Evolutionary conservation across 2,329 filamentous ascomycete species (phyloP).

Genomic region (Microdochium paspali): DNA sequence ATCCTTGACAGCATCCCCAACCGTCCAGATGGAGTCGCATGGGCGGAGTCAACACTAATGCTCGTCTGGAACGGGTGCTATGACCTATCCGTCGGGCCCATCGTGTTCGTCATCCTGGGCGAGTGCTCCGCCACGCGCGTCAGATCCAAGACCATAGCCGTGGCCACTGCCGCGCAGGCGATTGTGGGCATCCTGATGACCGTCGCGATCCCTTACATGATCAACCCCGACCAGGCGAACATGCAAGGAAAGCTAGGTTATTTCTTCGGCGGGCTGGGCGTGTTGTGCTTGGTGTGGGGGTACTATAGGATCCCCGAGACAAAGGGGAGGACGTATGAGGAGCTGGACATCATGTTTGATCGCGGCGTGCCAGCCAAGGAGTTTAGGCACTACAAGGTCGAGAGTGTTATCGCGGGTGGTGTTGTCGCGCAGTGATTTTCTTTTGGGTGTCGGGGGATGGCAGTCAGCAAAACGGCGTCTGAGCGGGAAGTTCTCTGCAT

Average conservation of each 20-base stretch:
- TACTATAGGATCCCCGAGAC: constrained; percentile 20
- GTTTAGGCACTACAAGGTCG: background rate
- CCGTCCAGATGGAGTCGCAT: constrained; percentile 26
- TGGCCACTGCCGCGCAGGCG: constrained; percentile 31
- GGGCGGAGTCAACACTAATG: constrained; percentile 40
- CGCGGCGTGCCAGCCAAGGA: background rate
- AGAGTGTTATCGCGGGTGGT: background rate
- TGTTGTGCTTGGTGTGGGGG: constrained; percentile 24
- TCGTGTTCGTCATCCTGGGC: constrained; percentile 45
- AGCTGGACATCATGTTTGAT: constrained; percentile 1
- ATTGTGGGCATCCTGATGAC: constrained; percentile 31
- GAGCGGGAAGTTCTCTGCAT: too few relatives aligned
- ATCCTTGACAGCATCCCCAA: constrained; percentile 34
- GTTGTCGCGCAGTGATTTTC: background rate
- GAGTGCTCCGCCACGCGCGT: constrained; percentile 35
- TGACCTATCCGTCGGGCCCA: constrained; percentile 39
- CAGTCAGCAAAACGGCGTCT: too few relatives aligned
- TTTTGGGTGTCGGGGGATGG: too few relatives aligned
- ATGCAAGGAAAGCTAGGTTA: constrained; percentile 31
- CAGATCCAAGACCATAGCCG: constrained; percentile 32
- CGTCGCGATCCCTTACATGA: constrained; percentile 32
- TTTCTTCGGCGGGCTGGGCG: constrained; percentile 27
- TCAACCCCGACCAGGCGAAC: constrained; percentile 31
- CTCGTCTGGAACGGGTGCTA: constrained; percentile 42
- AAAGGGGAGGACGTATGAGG: constrained; percentile 15